phyloP scores from a whole-genome alignment of 108 stramenopile genomes.

The Pseudonitzschia multiseries region DNA sequence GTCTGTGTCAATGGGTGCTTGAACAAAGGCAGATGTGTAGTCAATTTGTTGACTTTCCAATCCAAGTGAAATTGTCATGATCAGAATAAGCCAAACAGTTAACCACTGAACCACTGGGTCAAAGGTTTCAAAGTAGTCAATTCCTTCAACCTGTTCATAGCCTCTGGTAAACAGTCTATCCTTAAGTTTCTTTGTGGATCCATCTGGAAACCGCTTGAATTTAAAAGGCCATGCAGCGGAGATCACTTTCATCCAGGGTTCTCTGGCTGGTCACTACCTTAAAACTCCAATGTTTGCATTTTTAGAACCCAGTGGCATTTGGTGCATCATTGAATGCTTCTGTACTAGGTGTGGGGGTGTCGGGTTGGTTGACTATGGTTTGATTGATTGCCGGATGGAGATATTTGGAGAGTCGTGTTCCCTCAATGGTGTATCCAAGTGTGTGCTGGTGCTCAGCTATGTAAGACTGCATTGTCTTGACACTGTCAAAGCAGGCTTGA shows the following conservation, averaged over 20 bases:
- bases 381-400: no score
- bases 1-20: constrained; percentile 31
- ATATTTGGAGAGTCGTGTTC: no score
- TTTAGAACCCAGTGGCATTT: no score
- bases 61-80: constrained; percentile 26
- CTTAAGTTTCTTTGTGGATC: not conserved
- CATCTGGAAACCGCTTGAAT: constrained; percentile 49
- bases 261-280: no score
- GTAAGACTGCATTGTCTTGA: no score
- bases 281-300: no score
- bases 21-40: constrained; percentile 51
- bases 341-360: no score
- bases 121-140: constrained; percentile 56
- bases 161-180: constrained; percentile 49
- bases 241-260: constrained; percentile 12
- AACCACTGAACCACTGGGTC: constrained; percentile 58
- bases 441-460: no score
- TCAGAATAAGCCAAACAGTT: constrained; percentile 41
- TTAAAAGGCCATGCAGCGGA: constrained; percentile 36
- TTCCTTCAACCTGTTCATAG: constrained; percentile 51
- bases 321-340: no score
- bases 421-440: no score
- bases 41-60: constrained; percentile 48
- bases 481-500: no score
- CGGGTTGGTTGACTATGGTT: no score